phyloP scores from a whole-genome alignment of 768 basidiomycete species.

The Rhizopogon rudus region DNA sequence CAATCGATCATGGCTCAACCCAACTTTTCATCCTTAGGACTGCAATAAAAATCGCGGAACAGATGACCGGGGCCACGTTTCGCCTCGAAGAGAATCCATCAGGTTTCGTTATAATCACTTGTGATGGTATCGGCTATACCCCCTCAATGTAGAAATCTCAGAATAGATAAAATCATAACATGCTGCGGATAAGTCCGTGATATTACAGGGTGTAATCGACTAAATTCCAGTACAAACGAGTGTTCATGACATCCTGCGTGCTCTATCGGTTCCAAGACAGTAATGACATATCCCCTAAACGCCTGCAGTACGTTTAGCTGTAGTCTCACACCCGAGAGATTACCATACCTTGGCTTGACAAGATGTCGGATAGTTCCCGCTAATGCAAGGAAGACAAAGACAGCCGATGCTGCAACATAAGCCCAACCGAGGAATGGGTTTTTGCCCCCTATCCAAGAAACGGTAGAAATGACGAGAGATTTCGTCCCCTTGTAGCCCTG shows the following conservation, averaged over 20 bases:
- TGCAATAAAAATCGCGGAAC: conserved; percentile 70
- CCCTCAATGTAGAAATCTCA: conserved; percentile 8
- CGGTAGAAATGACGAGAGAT: conserved; percentile 93
- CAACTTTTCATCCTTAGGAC: conserved; percentile 30
- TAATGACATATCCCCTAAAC: conserved; percentile 81
- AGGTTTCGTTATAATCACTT: conserved; percentile 44
- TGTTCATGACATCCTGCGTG: background rate
- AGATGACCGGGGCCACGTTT: conserved; percentile 65
- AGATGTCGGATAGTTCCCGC: conserved; percentile 89
- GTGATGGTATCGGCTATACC: conserved; percentile 61
- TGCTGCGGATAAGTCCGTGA: conserved; percentile 7
- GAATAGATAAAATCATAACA: conserved; percentile 19
- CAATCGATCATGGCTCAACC: background rate
- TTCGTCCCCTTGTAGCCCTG: conserved; percentile 90
- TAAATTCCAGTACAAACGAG: conserved; percentile 14
- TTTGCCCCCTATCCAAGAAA: conserved; percentile 98
- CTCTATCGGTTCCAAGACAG: conserved; percentile 74
- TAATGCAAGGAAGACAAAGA: conserved; percentile 86
- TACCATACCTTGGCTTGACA: conserved; percentile 78
- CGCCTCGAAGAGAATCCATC: conserved; percentile 39
- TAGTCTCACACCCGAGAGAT: background rate
- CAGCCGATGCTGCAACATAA: conserved; percentile 82
- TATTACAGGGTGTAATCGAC: conserved; percentile 16
- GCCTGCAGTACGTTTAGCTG: conserved; percentile 37
- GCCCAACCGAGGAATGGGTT: conserved; percentile 99